These are phyloP conservation scores for Crithidia fasciculata DNA, from an alignment of 208 protist species.

Conservation along the genomic window DNA sequence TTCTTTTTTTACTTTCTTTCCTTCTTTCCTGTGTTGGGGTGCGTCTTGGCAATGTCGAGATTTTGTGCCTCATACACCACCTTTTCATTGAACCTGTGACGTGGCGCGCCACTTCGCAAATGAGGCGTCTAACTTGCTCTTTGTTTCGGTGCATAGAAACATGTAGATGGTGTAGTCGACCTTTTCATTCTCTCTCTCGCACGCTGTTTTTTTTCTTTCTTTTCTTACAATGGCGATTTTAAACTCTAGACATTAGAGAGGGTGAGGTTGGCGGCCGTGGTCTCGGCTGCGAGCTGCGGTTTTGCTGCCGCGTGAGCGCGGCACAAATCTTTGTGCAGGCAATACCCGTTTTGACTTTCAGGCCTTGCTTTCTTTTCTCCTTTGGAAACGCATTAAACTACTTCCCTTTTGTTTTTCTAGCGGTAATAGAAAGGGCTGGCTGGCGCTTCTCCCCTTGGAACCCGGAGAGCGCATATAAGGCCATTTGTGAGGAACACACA, in stretches of 20 bases:
- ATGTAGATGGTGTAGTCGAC: too few relatives aligned
- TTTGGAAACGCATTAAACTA: not conserved
- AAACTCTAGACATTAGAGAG: too few relatives aligned
- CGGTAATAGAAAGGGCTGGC: not conserved
- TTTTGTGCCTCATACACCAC: not conserved
- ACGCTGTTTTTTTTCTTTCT: not conserved
- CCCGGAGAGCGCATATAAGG: too few relatives aligned
- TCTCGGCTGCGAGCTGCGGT: too few relatives aligned
- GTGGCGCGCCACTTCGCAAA: too few relatives aligned
- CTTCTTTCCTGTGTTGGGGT: not conserved
- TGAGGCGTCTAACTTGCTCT: too few relatives aligned
- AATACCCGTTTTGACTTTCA: not conserved
- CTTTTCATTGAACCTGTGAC: not conserved
- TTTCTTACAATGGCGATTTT: not conserved
- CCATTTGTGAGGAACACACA: too few relatives aligned
- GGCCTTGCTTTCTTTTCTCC: not conserved
- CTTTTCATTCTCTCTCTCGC: too few relatives aligned
- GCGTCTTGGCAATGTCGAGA: not conserved
- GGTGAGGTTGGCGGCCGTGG: too few relatives aligned
- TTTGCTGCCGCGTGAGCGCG: too few relatives aligned
- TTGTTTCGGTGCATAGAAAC: too few relatives aligned
- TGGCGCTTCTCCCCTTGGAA: too few relatives aligned
- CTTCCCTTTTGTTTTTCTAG: constrained; percentile 12
- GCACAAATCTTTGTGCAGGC: not conserved
- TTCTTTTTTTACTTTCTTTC: constrained; percentile 3